Percentiles rank a stretch among this genome's conserved stretches.
These are phyloP conservation scores for Tuber microsphaerosporum DNA, from an alignment of 495 filamentous ascomycete species.

Conservation along the genomic window DNA sequence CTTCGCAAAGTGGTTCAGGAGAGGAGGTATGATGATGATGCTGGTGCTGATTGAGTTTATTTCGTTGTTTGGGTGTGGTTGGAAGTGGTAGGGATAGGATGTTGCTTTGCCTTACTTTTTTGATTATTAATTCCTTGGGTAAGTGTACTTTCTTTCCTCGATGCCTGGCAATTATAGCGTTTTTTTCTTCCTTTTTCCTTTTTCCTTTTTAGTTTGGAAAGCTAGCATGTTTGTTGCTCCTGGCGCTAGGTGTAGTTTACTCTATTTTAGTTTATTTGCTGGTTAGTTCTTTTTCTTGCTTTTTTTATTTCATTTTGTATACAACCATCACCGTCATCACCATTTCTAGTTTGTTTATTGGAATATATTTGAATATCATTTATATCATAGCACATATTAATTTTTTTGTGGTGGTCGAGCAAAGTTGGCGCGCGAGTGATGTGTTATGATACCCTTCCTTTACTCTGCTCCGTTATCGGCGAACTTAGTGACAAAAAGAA, in stretches of 20 bases:
- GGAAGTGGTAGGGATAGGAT: not conserved
- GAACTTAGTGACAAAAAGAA: no score
- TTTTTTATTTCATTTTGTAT: not conserved
- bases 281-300: not conserved
- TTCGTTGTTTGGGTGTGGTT: not conserved
- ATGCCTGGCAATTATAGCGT: not conserved
- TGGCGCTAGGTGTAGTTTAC: not conserved
- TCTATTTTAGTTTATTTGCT: not conserved
- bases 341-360: not conserved
- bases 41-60: not conserved
- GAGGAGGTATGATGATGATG: constrained; percentile 41
- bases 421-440: not conserved
- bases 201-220: not conserved
- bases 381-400: not conserved
- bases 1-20: constrained; percentile 65
- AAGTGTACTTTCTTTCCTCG: not conserved
- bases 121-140: not conserved
- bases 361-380: not conserved
- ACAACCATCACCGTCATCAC: not conserved
- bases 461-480: no score
- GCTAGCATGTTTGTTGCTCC: not conserved
- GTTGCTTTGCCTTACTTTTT: not conserved
- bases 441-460: not conserved
- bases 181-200: not conserved
- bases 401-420: not conserved